Base-by-base conservation (phyloP, 208 protist species). In the Trypanosoma boissoni region DNA sequence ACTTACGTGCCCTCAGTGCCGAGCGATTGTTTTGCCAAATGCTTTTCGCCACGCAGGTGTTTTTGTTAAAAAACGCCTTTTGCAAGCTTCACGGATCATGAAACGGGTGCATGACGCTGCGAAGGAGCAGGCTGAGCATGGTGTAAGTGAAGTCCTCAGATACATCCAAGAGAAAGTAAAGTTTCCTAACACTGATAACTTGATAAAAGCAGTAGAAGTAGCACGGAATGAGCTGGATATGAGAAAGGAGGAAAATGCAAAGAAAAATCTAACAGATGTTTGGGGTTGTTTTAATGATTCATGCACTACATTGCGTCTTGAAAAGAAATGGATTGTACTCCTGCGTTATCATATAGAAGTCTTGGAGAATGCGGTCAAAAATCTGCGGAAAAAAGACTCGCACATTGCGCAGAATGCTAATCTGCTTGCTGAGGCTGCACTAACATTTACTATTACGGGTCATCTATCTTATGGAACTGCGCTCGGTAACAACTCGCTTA, bases 341-440 rank as follows among this genome's bases (percentile, higher is more conserved):
- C 74, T 70, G 20, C 48, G 39, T 26, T 59, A 62, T 43, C 37
- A 62, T 29, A 8, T 57, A 16, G 2, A 23, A 20, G 29, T 56
- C 9, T 55, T 26, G n/a, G 7, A 27, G 23, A 39, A 53, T 29
- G 20, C 29, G 0, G 7, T 58, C 9, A 10, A 20, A 9, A 31
- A 46, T 18, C n/a, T 48, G 3, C 31, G 72, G 24, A 34, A 24
- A 8, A 34, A 24, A 4, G 58, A 60, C 16, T 34, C 49, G 34
- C 20, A 16, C 3, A 48, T 63, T 7, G 21, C 51, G 4, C 36
- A 51, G 37, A 21, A 76, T 12, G 31, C 8, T 14, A 45, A 67
- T 21, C 48, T 41, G 14, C 14, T 39, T 12, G 39, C 76, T 58
- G 60, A 18, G 55, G 37, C 3, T 26, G 29, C 23, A 45, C 32